Base-by-base conservation (phyloP, 371 early-diverging fungal genomes). In the Capniomyces stellatus region DNA sequence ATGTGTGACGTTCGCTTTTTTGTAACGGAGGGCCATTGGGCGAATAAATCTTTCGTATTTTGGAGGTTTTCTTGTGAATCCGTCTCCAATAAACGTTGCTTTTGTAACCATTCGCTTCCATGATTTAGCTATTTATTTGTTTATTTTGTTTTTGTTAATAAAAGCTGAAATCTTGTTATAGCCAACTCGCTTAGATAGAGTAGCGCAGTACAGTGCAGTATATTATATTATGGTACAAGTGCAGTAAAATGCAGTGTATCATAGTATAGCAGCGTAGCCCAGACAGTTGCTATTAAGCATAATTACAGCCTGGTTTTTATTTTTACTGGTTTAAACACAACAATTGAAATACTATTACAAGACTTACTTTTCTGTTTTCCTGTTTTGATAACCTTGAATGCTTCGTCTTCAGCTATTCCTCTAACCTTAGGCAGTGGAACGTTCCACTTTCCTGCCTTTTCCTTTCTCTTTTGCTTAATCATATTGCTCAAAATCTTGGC, bases 101-200 rank as follows among this genome's bases (percentile, higher is more conserved):
- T 98, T 98, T 63, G 97, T 97, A 25, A 99, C 92, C 81, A 99
- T 87, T 64, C 99, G 85, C 75, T 99, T 99, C 99, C 99, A 99
- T 58, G 86, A 77, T 73, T 98, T 97, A 31, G 79, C 72, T 46
- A 23, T 46, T 40, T 15, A 40, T n/a, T n/a, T n/a, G n/a, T n/a
- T n/a, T n/a, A n/a, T n/a, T n/a, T n/a, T n/a, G n/a, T n/a, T n/a
- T n/a, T n/a, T n/a, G n/a, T n/a, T n/a, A n/a, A n/a, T n/a, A n/a
- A n/a, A n/a, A n/a, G n/a, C n/a, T n/a, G n/a, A n/a, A n/a, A n/a
- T n/a, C n/a, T n/a, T n/a, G n/a, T n/a, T n/a, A n/a, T n/a, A n/a
- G n/a, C n/a, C n/a, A n/a, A n/a, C n/a, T n/a, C n/a, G n/a, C n/a
- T n/a, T n/a, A n/a, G n/a, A n/a, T n/a, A n/a, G n/a, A n/a, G n/a